Conservation (phyloP, 495 filamentous ascomycete species). For the Hypoxylon cercidicola region DNA sequence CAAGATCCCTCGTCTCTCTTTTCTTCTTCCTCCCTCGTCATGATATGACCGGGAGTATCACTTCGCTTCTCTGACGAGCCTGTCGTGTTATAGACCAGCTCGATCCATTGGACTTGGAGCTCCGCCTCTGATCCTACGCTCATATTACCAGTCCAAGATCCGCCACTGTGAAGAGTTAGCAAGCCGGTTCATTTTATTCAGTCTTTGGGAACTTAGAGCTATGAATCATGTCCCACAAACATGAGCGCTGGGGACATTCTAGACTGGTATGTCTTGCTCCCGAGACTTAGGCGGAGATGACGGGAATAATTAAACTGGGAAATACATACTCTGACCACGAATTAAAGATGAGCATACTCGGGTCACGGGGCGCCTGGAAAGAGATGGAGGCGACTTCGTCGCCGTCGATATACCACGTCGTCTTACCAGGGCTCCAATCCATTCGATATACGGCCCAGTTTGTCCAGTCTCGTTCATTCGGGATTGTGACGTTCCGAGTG, state of each 20-base stretch:
- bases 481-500: constrained; percentile 59
- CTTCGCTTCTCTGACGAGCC: constrained; percentile 3
- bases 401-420: constrained; percentile 76
- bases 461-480: constrained; percentile 64
- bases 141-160: constrained; percentile 80
- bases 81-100: constrained; percentile 73
- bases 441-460: constrained; percentile 76
- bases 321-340: constrained; percentile 71
- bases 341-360: constrained; percentile 72
- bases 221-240: neutral
- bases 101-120: constrained; percentile 79
- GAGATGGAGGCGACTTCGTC: constrained; percentile 65
- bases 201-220: neutral
- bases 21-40: constrained; percentile 12
- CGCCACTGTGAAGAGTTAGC: constrained; percentile 55
- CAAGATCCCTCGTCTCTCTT: constrained; percentile 47
- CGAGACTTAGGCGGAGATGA: neutral
- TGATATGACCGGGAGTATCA: constrained; percentile 1
- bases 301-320: neutral
- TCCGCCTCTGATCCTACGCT: constrained; percentile 64
- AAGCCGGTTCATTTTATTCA: neutral
- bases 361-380: constrained; percentile 69
- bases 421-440: constrained; percentile 72
- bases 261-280: neutral
- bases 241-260: neutral